phyloP scores from a whole-genome alignment of 768 basidiomycete genomes.

The Lentinus tigrinus region DNA sequence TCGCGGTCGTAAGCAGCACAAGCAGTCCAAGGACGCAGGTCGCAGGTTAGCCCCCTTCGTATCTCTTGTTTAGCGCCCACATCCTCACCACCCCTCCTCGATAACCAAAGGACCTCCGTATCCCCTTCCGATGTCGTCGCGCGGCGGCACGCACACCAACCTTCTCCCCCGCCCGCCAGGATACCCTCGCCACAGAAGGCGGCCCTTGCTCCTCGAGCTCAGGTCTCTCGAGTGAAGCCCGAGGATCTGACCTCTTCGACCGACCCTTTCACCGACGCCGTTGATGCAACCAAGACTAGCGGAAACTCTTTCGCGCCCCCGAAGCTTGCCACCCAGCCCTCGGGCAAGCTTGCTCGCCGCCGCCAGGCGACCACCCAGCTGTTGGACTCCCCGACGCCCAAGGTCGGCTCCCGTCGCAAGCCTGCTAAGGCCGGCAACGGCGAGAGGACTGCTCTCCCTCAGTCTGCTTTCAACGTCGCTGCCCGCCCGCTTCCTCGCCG shows the following conservation, averaged over 20 bases:
- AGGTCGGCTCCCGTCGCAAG: slow-evolving; percentile 39
- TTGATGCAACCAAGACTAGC: slow-evolving; percentile 30
- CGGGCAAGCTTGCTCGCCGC: slow-evolving; percentile 59
- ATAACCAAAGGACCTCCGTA: slow-evolving; percentile 45
- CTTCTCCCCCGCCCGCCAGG: slow-evolving; percentile 48
- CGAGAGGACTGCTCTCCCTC: slow-evolving; percentile 44
- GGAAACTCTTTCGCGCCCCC: slow-evolving; percentile 33
- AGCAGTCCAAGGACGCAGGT: slow-evolving; percentile 39
- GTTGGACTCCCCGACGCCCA: slow-evolving; percentile 38
- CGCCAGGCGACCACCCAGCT: slow-evolving; percentile 40
- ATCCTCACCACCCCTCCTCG: slow-evolving; percentile 8
- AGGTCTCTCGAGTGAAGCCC: slow-evolving; percentile 17
- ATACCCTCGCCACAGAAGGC: slow-evolving; percentile 70
- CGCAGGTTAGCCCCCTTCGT: slow-evolving; percentile 36
- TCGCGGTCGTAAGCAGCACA: slow-evolving; percentile 35
- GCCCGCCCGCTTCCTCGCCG: slow-evolving; percentile 36
- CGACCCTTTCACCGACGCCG: slow-evolving; percentile 52
- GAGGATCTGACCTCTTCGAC: slow-evolving; percentile 33
- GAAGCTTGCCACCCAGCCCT: slow-evolving; percentile 46
- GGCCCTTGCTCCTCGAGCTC: slow-evolving; percentile 25
- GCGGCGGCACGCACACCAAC: slow-evolving; percentile 58
- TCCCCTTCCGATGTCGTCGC: slow-evolving; percentile 38
- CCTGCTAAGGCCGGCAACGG: slow-evolving; percentile 12
- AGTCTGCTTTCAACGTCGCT: slow-evolving; percentile 42
- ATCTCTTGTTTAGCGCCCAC: slow-evolving; percentile 30